Percentiles rank a stretch among this genome's conserved stretches.
These are phyloP conservation scores for Suhomyces pyralidae DNA, from an alignment of 805 yeast species.

Conservation along the genomic window DNA sequence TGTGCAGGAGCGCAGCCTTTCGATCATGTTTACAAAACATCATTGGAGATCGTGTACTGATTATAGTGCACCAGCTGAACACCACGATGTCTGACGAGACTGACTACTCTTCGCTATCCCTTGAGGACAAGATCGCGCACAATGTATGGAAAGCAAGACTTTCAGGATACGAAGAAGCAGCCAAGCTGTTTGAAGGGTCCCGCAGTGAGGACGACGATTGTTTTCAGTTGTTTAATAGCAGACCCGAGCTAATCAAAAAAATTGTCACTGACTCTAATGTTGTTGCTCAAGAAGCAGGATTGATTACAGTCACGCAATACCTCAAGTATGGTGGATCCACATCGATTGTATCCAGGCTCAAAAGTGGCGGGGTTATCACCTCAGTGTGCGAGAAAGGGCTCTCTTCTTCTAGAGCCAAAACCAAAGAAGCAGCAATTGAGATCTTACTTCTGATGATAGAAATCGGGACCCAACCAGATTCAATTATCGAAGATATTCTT, in stretches of 20 bases:
- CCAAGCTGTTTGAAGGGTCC: conserved; percentile 49
- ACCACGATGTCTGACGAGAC: conserved; percentile 41
- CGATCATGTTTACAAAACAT: conserved; percentile 11
- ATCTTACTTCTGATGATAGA: conserved; percentile 64
- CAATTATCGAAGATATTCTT: conserved; percentile 61
- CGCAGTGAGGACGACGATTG: conserved; percentile 55
- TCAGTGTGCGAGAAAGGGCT: conserved; percentile 79
- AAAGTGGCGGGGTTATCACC: conserved; percentile 40
- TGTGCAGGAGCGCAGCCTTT: background rate
- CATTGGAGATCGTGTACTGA: background rate
- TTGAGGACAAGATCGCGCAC: conserved; percentile 56
- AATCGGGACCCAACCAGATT: conserved; percentile 55
- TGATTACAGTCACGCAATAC: conserved; percentile 52
- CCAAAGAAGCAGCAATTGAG: conserved; percentile 63
- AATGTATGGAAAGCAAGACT: conserved; percentile 78
- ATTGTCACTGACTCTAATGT: conserved; percentile 79
- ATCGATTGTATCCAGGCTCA: conserved; percentile 37
- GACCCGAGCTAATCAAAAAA: conserved; percentile 54
- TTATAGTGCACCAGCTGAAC: background rate
- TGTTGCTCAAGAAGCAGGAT: conserved; percentile 85
- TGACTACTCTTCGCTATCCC: conserved; percentile 61
- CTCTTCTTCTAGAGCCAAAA: conserved; percentile 69
- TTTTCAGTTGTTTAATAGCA: conserved; percentile 47
- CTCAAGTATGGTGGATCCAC: conserved; percentile 55
- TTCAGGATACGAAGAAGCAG: conserved; percentile 71